A percentile compares a stretch with the other conserved stretches of the same genome.
These are phyloP conservation scores for Aureobasidium sp. DNA, from an alignment of 2,329 filamentous ascomycete genomes.

Conservation along the genomic window DNA sequence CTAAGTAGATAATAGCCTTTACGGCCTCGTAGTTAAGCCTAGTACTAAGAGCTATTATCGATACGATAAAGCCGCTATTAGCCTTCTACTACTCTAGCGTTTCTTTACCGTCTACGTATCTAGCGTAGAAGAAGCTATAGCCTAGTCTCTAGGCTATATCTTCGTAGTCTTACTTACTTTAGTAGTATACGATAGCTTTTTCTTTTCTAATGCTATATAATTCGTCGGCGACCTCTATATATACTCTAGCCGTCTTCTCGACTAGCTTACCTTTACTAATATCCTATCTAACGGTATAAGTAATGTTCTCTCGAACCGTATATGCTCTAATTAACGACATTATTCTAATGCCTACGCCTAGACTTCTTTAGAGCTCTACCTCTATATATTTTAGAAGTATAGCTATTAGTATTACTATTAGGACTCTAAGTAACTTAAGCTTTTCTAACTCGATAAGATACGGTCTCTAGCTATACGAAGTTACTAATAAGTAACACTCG, in stretches of 20 bases:
- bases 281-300: neutral
- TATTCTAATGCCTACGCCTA: neutral
- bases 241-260: slow-evolving; percentile 8
- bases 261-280: neutral
- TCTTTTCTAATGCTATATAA: neutral
- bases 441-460: slow-evolving; percentile 14
- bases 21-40: slow-evolving; percentile 13
- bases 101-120: slow-evolving; percentile 11
- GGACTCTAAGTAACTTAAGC: slow-evolving; percentile 14
- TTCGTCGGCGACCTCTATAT: neutral
- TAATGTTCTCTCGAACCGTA: slow-evolving; percentile 12
- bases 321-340: slow-evolving; percentile 15
- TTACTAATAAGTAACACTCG: slow-evolving; percentile 17
- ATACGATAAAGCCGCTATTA: slow-evolving; percentile 7
- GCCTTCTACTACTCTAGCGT: slow-evolving; percentile 7
- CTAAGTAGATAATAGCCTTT: slow-evolving; percentile 8
- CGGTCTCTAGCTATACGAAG: neutral
- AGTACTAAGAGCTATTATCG: slow-evolving; percentile 11
- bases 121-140: slow-evolving; percentile 15
- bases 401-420: neutral
- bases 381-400: neutral
- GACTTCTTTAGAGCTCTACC: neutral
- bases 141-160: slow-evolving; percentile 8
- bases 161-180: slow-evolving; percentile 15
- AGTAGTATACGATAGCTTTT: slow-evolving; percentile 15